Base-by-base conservation (phyloP, 1,139 yeast species). In the Taphrina sp. region DNA sequence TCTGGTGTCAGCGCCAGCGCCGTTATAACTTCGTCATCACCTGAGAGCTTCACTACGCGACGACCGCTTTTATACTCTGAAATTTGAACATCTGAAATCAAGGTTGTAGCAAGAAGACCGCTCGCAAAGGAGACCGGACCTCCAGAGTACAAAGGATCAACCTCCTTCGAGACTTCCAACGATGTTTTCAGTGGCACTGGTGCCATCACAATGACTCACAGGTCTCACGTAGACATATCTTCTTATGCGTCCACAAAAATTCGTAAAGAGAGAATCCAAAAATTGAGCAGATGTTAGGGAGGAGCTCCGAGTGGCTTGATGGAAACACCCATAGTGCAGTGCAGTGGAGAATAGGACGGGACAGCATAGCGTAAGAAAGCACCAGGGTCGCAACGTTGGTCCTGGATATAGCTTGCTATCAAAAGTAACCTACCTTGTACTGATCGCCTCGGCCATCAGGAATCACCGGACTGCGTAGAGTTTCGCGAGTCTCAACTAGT, bases 51-150 rank as follows among this genome's bases (percentile, higher is more conserved):
- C 62, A 79, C 82, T n/a, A 85, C 59, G 29, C 79, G 71, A 62
- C 77, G 74, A 61, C 82, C 84, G 26, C 83, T 76, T 19, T 66
- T 64, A 53, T 86, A 70, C 64, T 87, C 77, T 35, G 94, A 79
- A 34, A 92, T 73, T 49, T 85, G 79, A 7, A 89, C 79, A 64
- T 85, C 88, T 64, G 87, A 96, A 37, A 67, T 68, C 34, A 84
- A 76, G 1, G 95, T 85, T 1, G 96, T 84, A n/a, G 95, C 96
- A 59, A 89, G 69, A 2, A 89, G 92, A 64, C 83, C 83, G n/a
- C 69, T 70, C 1, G 87, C 78, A 7, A 85, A 67, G 1, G 88
- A 75, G 3, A 90, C 94, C 4, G 94, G 81, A 7, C 94, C 87
- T 12, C 96, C 96, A 8, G 87, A 79, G 67, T 86, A 92, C 65